phyloP scores from a whole-genome alignment of 805 yeast species.

The Pichia kluyveri region DNA sequence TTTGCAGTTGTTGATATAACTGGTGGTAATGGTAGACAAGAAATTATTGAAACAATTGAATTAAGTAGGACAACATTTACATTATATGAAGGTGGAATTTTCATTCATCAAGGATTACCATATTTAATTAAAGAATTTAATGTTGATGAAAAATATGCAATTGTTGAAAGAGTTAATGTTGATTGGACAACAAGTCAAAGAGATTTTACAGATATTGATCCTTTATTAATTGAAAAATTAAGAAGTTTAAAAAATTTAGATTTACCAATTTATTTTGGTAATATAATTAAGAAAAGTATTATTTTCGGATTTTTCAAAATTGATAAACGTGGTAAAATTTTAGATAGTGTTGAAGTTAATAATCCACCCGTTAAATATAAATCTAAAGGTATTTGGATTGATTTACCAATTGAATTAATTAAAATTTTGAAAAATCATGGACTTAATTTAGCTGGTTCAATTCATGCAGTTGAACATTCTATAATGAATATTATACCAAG shows the following conservation, averaged over 20 bases:
- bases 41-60: conserved; percentile 83
- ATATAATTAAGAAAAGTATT: conserved; percentile 56
- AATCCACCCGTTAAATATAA: conserved; percentile 68
- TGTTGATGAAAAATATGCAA: conserved; percentile 69
- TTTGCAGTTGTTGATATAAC: conserved; percentile 90
- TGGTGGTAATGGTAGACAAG: conserved; percentile 58
- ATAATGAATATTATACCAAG: conserved; percentile 71
- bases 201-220: conserved; percentile 91
- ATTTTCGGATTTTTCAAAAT: conserved; percentile 93
- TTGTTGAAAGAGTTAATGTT: conserved; percentile 80
- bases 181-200: conserved; percentile 92
- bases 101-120: conserved; percentile 88
- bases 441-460: conserved; percentile 75
- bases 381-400: conserved; percentile 89
- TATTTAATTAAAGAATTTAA: conserved; percentile 81
- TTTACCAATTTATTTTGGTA: conserved; percentile 68
- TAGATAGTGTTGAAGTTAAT: conserved; percentile 88
- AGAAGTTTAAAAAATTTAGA: conserved; percentile 42
- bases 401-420: conserved; percentile 61
- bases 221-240: conserved; percentile 58
- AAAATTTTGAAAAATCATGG: conserved; percentile 46
- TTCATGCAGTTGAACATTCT: conserved; percentile 96
- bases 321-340: conserved; percentile 64
- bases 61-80: conserved; percentile 86
- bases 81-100: conserved; percentile 84